A percentile compares a stretch with the other conserved stretches of the same genome.
Evolutionary conservation across 169 alveolate species (phyloP).

Genomic region (Plasmodium chabaudi): DNA sequence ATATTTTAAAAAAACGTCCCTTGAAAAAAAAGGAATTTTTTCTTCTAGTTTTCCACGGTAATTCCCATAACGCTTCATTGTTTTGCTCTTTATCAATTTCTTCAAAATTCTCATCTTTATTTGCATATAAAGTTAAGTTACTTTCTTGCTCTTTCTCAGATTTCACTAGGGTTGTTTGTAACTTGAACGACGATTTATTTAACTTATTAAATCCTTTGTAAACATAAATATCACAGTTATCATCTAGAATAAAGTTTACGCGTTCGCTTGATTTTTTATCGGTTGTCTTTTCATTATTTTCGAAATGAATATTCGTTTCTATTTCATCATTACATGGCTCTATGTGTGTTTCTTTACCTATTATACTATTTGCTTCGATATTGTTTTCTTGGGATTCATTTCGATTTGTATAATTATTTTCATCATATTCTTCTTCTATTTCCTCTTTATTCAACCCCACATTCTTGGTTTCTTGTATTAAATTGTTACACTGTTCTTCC

Average conservation of each 20-base stretch:
- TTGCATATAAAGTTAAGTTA: slow-evolving; percentile 22
- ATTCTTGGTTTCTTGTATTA: neutral
- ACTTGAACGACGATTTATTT: slow-evolving; percentile 40
- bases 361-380: neutral
- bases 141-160: slow-evolving; percentile 21
- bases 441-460: neutral
- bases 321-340: neutral
- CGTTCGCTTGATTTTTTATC: neutral
- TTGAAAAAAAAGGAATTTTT: slow-evolving; percentile 64
- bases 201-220: slow-evolving; percentile 57
- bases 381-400: neutral
- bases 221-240: slow-evolving; percentile 60
- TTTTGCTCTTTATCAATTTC: slow-evolving; percentile 41
- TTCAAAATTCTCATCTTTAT: slow-evolving; percentile 23
- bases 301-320: neutral
- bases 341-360: neutral
- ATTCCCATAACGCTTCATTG: slow-evolving; percentile 53
- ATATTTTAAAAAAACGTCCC: slow-evolving; percentile 67
- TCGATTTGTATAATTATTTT: neutral
- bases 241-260: slow-evolving; percentile 46
- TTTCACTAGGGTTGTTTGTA: slow-evolving; percentile 59
- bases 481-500: slow-evolving; percentile 8
- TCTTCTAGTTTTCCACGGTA: slow-evolving; percentile 63
- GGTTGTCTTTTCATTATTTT: neutral
- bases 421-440: neutral